Percentiles rank a stretch among this genome's conserved stretches.
These are phyloP conservation scores for Cornus suecica DNA, from an alignment of 148 eudicot genomes.

Conservation along the genomic window DNA sequence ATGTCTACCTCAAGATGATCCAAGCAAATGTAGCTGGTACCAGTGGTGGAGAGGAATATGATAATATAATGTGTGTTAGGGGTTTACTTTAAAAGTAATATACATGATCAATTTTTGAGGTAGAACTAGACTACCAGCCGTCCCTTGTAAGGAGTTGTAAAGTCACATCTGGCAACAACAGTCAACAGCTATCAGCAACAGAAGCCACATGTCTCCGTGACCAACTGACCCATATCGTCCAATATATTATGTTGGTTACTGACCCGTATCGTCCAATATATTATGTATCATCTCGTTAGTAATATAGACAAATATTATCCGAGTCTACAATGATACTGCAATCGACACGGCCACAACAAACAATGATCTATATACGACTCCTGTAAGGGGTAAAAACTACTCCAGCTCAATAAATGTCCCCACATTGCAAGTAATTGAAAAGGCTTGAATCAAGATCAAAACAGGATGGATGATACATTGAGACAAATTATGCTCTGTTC, in stretches of 20 bases:
- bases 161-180: neutral
- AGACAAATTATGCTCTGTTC: no score
- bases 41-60: neutral
- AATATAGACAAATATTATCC: no score
- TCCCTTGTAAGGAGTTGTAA: neutral
- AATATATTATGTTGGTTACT: no score
- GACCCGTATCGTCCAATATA: no score
- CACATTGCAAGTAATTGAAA: no score
- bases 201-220: neutral
- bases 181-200: neutral
- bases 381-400: no score
- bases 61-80: neutral
- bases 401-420: no score
- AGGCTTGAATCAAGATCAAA: no score
- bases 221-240: neutral
- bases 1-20: slow-evolving; percentile 10
- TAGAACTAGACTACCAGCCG: neutral
- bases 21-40: neutral
- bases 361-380: neutral
- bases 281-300: no score
- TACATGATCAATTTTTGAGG: neutral
- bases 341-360: no score
- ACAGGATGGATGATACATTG: no score
- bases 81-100: neutral
- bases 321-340: no score